phyloP scores from a whole-genome alignment of 1,284 basidiomycete genomes.

The Naganishia liquefaciens region DNA sequence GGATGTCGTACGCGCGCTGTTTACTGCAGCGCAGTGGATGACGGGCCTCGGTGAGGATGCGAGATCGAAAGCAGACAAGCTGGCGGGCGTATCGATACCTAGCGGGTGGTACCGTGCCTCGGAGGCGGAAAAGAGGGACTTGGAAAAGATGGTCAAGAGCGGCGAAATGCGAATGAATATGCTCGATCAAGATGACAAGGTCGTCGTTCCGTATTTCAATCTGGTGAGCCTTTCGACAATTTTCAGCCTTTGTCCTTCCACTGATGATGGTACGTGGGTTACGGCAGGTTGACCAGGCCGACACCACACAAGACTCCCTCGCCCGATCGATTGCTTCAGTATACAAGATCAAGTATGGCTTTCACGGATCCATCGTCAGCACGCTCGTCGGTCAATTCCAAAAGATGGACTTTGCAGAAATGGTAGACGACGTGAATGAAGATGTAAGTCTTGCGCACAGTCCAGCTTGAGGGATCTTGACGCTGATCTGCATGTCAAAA shows the following conservation, averaged over 20 bases:
- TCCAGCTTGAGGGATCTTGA: not conserved
- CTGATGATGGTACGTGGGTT: not conserved
- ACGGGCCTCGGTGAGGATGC: conserved; percentile 56
- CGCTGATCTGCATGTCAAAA: not conserved
- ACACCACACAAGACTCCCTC: conserved; percentile 73
- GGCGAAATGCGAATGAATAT: conserved; percentile 13
- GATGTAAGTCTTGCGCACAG: conserved; percentile 49
- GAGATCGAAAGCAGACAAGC: conserved; percentile 59
- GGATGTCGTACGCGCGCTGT: conserved; percentile 73
- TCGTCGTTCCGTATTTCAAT: conserved; percentile 76
- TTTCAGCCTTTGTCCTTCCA: not conserved
- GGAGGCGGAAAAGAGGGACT: conserved; percentile 64
- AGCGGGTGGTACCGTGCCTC: conserved; percentile 65
- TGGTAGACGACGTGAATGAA: conserved; percentile 84
- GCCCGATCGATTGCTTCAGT: conserved; percentile 69
- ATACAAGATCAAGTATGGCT: conserved; percentile 82
- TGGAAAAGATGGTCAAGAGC: conserved; percentile 55
- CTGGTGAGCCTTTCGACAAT: conserved; percentile 58
- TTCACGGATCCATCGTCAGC: conserved; percentile 72
- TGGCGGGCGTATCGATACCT: conserved; percentile 31
- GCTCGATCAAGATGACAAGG: conserved; percentile 56
- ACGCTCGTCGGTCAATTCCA: conserved; percentile 55
- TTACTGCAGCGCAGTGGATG: conserved; percentile 76
- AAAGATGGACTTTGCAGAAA: conserved; percentile 61
- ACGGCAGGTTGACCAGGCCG: conserved; percentile 71